Base-by-base conservation (phyloP, 768 basidiomycete genomes). In the Psilocybe sp. region DNA sequence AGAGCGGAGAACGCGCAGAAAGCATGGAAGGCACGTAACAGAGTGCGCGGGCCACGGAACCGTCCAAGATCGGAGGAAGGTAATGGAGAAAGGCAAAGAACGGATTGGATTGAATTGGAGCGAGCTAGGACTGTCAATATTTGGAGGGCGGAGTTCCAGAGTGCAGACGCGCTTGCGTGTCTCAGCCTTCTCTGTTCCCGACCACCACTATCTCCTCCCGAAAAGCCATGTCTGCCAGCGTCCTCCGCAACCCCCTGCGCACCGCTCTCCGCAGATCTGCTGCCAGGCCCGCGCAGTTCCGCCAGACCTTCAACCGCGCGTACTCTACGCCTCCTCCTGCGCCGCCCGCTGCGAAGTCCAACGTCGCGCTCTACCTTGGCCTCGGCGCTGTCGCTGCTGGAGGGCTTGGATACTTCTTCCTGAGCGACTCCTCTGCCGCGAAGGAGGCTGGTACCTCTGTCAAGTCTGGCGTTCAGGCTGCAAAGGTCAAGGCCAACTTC, bases 401-500 rank as follows among this genome's bases (percentile, higher is more conserved):
- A 44, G 84, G 78, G 47, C 85, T 82, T 39, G 73, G 78, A 10
- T 86, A 81, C 44, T 89, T 81, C 70, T 87, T 83, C 63, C 7
- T 28, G 23, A 7, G 23, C 23, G 23, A 28, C 23, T 28, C 23
- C 7, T 64, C 77, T 55, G 80, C 75, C 67, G 69, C 71, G 31
- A 75, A 74, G 59, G 74, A 79, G 44, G 75, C 80, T 12, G 69
- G 69, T 19, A 78, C 82, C 37, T 76, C 80, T 14, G 62, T 78
- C 48, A 88, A 82, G 63, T 81, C 85, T 6, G 81, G 77, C 12
- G 70, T 76, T 3, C 85, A 90, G 69, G 61, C 73, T 18, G 77
- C 76, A 12, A 89, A 85, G 64, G 81, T 73, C 50, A 80, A 76
- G 32, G 73, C 80, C 37, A 87, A 88, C 52, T 85, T 92, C 65